Conservation (phyloP, 2,329 filamentous ascomycete genomes). For the Arthrobotrys musiformis region DNA sequence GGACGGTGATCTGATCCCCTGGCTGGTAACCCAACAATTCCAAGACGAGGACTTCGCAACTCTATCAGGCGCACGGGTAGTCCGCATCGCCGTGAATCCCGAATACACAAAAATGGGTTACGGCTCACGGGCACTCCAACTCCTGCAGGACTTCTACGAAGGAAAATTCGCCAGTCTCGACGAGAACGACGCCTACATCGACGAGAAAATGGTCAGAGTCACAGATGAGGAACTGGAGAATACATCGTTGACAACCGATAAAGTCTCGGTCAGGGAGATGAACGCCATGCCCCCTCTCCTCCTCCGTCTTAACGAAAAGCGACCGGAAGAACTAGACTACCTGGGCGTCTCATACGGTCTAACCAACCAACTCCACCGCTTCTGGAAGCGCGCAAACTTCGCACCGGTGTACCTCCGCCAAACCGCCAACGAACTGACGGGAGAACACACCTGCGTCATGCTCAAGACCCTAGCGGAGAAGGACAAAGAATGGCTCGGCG, state of each 20-base stretch:
- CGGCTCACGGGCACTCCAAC: conserved; percentile 84
- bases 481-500: conserved; percentile 85
- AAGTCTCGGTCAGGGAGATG: conserved; percentile 89
- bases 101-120: conserved; percentile 82
- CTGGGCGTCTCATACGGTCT: conserved; percentile 95
- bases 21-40: conserved; percentile 94
- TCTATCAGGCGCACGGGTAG: conserved; percentile 88
- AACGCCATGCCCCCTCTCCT: conserved; percentile 93
- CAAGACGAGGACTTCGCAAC: conserved; percentile 96
- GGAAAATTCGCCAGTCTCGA: conserved; percentile 87
- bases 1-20: conserved; percentile 92
- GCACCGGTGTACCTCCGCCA: conserved; percentile 92
- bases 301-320: conserved; percentile 83
- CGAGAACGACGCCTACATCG: conserved; percentile 72
- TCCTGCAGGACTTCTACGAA: conserved; percentile 92
- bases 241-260: conserved; percentile 81
- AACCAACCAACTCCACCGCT: conserved; percentile 86
- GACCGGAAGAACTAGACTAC: conserved; percentile 84
- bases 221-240: conserved; percentile 84
- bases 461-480: conserved; percentile 79
- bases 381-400: conserved; percentile 92
- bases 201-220: conserved; percentile 77
- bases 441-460: conserved; percentile 98
- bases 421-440: conserved; percentile 94
- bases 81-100: conserved; percentile 95